Percentiles rank a stretch among this genome's conserved stretches.
These are phyloP conservation scores for Kodamaea kaohsiungensis DNA, from an alignment of 805 yeast genomes.

Conservation along the genomic window DNA sequence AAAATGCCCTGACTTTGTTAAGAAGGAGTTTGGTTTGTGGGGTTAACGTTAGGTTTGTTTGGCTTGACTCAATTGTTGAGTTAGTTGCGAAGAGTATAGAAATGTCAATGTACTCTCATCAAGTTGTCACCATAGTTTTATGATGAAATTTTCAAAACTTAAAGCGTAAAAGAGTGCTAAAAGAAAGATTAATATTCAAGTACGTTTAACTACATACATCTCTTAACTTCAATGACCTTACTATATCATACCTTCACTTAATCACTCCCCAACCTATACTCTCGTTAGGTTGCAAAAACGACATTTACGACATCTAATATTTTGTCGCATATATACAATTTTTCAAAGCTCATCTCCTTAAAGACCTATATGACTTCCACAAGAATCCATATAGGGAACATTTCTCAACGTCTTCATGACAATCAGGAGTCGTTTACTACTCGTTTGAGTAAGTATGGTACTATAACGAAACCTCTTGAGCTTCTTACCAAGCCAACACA, in stretches of 20 bases:
- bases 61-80: too few relatives aligned
- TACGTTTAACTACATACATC: too few relatives aligned
- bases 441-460: slow-evolving; percentile 68
- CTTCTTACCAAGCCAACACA: slow-evolving; percentile 55
- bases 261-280: too few relatives aligned
- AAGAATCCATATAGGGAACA: slow-evolving; percentile 64
- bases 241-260: not conserved
- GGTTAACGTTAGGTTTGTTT: too few relatives aligned
- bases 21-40: too few relatives aligned
- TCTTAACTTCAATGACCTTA: not conserved
- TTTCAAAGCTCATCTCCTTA: slow-evolving; percentile 10
- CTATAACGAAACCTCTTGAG: slow-evolving; percentile 46
- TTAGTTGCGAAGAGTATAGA: too few relatives aligned
- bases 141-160: too few relatives aligned
- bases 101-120: too few relatives aligned
- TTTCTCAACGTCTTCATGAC: slow-evolving; percentile 54
- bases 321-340: slow-evolving; percentile 1
- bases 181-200: too few relatives aligned
- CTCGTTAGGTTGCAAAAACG: not conserved
- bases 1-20: too few relatives aligned
- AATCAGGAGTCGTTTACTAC: slow-evolving; percentile 46
- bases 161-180: too few relatives aligned
- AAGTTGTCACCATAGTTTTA: too few relatives aligned
- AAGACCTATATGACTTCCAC: not conserved
- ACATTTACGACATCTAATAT: not conserved